phyloP scores from a whole-genome alignment of 2,329 filamentous ascomycete species.

The Beauveria rudraprayagi region DNA sequence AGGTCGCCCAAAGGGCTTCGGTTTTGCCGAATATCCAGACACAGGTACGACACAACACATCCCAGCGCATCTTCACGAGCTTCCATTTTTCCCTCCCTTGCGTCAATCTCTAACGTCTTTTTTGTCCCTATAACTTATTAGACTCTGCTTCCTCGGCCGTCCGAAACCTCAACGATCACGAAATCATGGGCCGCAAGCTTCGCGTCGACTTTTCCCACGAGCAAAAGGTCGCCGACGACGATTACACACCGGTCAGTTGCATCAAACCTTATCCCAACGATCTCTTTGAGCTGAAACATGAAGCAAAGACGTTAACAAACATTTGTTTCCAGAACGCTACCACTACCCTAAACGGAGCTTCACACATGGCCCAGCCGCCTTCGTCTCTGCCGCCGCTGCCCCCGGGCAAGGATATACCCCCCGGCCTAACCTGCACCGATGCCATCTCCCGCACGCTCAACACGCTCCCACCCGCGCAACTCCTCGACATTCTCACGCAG shows the following conservation, averaged over 20 bases:
- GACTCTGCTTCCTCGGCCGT: conserved; percentile 86
- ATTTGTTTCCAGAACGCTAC: conserved; percentile 4
- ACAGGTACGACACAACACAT: conserved; percentile 49
- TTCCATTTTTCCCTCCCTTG: not conserved
- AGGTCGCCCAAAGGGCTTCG: conserved; percentile 89
- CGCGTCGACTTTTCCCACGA: conserved; percentile 96
- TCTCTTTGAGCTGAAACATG: not conserved
- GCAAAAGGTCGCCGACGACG: conserved; percentile 64
- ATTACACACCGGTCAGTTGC: conserved; percentile 25
- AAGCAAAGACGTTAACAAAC: not conserved
- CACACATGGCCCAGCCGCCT: conserved; percentile 25
- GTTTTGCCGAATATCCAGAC: conserved; percentile 92
- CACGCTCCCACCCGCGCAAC: conserved; percentile 75
- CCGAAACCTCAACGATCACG: conserved; percentile 88
- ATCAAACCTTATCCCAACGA: conserved; percentile 14
- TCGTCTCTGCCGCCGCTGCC: conserved; percentile 71
- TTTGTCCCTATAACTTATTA: conserved; percentile 19
- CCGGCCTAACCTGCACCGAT: conserved; percentile 76
- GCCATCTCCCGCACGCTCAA: conserved; percentile 87
- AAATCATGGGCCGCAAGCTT: conserved; percentile 89
- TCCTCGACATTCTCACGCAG: conserved; percentile 87
- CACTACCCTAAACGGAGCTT: conserved; percentile 22
- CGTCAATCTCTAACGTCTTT: not conserved
- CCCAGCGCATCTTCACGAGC: not conserved
- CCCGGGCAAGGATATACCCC: conserved; percentile 72